These are phyloP conservation scores for Passiflora organensis DNA, from an alignment of 345 rosid species.

Conservation along the genomic window DNA sequence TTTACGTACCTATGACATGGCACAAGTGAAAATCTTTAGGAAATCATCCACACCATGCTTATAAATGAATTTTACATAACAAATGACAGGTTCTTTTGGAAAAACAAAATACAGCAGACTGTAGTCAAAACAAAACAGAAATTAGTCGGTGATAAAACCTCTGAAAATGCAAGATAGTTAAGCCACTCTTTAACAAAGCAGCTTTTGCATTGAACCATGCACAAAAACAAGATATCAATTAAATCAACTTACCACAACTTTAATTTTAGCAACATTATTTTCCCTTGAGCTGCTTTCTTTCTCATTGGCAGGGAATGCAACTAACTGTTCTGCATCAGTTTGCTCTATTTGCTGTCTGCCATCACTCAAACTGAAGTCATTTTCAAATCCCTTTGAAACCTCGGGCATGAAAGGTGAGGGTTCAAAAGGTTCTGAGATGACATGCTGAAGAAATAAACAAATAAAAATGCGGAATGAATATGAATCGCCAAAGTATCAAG, in stretches of 20 bases:
- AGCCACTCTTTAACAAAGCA: too few species aligned
- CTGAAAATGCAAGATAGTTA: too few species aligned
- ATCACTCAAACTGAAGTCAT: constrained; percentile 49
- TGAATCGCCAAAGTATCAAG: neutral
- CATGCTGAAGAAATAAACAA: constrained; percentile 59
- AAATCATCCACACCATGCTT: too few species aligned
- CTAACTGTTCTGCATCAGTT: constrained; percentile 51
- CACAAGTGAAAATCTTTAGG: too few species aligned
- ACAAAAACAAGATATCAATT: neutral
- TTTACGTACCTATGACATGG: constrained; percentile 68
- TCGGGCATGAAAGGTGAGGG: constrained; percentile 87
- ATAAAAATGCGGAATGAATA: neutral
- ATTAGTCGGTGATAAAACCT: too few species aligned
- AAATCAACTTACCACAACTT: constrained; percentile 82
- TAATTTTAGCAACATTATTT: constrained; percentile 83
- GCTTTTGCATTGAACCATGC: neutral
- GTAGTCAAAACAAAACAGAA: too few species aligned
- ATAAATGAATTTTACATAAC: too few species aligned
- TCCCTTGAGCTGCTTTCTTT: constrained; percentile 69
- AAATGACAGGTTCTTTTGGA: too few species aligned
- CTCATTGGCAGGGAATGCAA: constrained; percentile 40
- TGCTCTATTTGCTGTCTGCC: constrained; percentile 44
- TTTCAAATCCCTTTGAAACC: constrained; percentile 57
- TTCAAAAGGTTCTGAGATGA: constrained; percentile 87
- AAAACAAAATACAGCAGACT: too few species aligned